A percentile compares a stretch with the other conserved stretches of the same genome.
Evolutionary conservation across 768 basidiomycete genomes (phyloP).

Genomic region (Rubroboletus satanas): DNA sequence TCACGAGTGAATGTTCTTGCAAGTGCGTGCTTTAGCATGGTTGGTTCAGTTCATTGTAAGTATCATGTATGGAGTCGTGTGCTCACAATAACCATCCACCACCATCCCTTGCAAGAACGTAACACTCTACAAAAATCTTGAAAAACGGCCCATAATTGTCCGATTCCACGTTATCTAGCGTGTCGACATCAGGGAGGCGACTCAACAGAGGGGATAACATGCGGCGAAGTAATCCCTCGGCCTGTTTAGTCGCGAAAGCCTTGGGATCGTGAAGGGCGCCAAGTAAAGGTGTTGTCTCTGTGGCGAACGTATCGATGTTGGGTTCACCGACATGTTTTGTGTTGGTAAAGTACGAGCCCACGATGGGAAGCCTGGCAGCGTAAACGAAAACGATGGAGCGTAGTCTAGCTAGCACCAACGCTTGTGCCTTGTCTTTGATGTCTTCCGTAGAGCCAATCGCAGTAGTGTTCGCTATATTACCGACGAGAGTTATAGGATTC

Average conservation of each 20-base stretch:
- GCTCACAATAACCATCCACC: slow-evolving; percentile 23
- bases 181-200: slow-evolving; percentile 18
- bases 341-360: slow-evolving; percentile 19
- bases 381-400: slow-evolving; percentile 10
- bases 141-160: slow-evolving; percentile 5
- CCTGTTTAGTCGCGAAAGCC: slow-evolving; percentile 18
- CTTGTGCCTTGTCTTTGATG: not conserved
- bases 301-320: not conserved
- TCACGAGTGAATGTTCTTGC: slow-evolving; percentile 24
- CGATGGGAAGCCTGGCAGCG: slow-evolving; percentile 18
- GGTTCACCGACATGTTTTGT: slow-evolving; percentile 1
- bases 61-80: not conserved
- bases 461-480: not conserved
- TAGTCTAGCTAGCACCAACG: not conserved
- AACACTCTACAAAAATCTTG: slow-evolving; percentile 16
- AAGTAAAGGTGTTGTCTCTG: slow-evolving; percentile 25
- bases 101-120: slow-evolving; percentile 22
- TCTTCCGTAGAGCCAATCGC: not conserved
- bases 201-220: slow-evolving; percentile 12
- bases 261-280: slow-evolving; percentile 21
- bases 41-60: slow-evolving; percentile 3
- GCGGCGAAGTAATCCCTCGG: slow-evolving; percentile 16
- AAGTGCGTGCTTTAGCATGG: slow-evolving; percentile 12
- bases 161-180: slow-evolving; percentile 14
- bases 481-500: not conserved